A percentile compares a stretch with the other conserved stretches of the same genome.
phyloP scores from a whole-genome alignment of 768 basidiomycete species.

The Amanita subjunquillea region DNA sequence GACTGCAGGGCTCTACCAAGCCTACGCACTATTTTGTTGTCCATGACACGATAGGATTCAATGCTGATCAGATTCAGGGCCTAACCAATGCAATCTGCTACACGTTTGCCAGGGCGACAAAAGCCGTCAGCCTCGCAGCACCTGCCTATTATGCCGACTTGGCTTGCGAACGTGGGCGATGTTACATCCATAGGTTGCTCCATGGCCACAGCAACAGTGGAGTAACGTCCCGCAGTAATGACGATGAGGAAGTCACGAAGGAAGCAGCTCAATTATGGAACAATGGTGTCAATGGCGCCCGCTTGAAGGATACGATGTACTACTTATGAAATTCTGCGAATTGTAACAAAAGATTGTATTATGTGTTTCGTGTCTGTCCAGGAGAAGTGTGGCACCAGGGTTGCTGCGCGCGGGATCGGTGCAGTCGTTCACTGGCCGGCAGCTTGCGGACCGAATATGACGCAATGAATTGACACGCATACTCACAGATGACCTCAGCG shows the following conservation, averaged over 20 bases:
- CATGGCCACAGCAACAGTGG: slow-evolving; percentile 31
- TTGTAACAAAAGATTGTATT: no score
- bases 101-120: slow-evolving; percentile 79
- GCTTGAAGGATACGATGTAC: slow-evolving; percentile 64
- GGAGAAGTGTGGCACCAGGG: no score
- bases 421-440: no score
- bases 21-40: slow-evolving; percentile 79
- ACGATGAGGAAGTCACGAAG: slow-evolving; percentile 37
- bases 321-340: slow-evolving; percentile 30
- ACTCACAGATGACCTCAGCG: no score
- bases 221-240: slow-evolving; percentile 21
- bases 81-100: slow-evolving; percentile 67
- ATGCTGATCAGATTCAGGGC: slow-evolving; percentile 59
- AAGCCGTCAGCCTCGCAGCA: slow-evolving; percentile 74
- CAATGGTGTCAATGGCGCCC: slow-evolving; percentile 35
- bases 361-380: no score
- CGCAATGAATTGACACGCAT: no score
- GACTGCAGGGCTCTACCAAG: slow-evolving; percentile 62
- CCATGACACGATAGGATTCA: slow-evolving; percentile 66
- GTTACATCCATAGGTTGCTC: slow-evolving; percentile 67
- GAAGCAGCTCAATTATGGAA: slow-evolving; percentile 52
- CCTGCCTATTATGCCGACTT: slow-evolving; percentile 81
- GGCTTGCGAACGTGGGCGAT: slow-evolving; percentile 52
- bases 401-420: no score
- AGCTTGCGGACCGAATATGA: no score